Conservation (phyloP, 495 filamentous ascomycete genomes). For the Penicillium bovifimosum region DNA sequence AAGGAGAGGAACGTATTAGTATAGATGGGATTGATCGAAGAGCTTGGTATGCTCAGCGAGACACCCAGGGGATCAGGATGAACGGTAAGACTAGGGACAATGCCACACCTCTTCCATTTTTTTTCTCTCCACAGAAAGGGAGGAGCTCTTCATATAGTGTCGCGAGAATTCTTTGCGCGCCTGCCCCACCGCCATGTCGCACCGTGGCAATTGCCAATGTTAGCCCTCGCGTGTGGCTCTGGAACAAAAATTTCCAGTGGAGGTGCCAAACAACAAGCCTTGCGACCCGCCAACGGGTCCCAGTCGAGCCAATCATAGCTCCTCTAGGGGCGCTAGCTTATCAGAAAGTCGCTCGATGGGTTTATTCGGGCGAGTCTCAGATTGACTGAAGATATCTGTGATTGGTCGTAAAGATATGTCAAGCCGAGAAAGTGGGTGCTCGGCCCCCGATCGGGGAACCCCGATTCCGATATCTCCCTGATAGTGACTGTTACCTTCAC, state of each 20-base stretch:
- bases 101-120: constrained; percentile 27
- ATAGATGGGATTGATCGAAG: constrained; percentile 8
- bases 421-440: background rate
- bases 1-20: constrained; percentile 3
- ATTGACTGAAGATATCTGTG: background rate
- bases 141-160: constrained; percentile 20
- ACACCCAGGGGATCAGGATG: constrained; percentile 20
- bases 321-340: constrained; percentile 10
- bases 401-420: constrained; percentile 13
- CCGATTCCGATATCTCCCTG: background rate
- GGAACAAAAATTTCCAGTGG: constrained; percentile 9
- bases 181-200: constrained; percentile 10
- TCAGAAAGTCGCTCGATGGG: constrained; percentile 18
- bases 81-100: background rate
- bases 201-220: constrained; percentile 20
- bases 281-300: background rate
- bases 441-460: background rate
- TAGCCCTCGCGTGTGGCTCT: constrained; percentile 16
- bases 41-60: constrained; percentile 18
- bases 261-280: constrained; percentile 25
- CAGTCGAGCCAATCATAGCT: background rate
- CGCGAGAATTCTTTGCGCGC: constrained; percentile 19
- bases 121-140: constrained; percentile 19
- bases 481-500: background rate
- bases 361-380: background rate